Conservation (phyloP, 2,329 filamentous ascomycete genomes). For the Kalmusia sp. region DNA sequence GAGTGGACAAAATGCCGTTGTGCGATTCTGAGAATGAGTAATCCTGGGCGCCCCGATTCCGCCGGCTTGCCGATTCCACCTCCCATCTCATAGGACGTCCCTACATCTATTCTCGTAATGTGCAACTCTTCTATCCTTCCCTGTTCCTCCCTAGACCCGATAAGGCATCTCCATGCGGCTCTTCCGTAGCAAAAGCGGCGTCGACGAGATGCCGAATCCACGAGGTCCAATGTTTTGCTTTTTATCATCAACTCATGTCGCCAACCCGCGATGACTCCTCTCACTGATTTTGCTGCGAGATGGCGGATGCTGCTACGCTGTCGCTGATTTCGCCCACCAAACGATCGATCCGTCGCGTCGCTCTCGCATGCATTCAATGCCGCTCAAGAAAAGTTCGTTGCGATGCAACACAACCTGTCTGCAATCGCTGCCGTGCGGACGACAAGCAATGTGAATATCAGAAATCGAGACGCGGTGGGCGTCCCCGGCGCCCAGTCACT, state of each 20-base stretch:
- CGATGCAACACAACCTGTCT: conserved; percentile 20
- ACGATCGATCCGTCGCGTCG: conserved; percentile 19
- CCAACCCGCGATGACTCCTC: background rate
- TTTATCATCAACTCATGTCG: background rate
- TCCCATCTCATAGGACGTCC: background rate
- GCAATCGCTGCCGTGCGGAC: conserved; percentile 19
- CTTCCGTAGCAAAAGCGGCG: background rate
- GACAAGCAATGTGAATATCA: conserved; percentile 27
- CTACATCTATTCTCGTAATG: background rate
- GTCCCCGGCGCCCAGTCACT: conserved; percentile 15
- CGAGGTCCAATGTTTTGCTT: background rate
- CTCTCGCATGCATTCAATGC: conserved; percentile 30
- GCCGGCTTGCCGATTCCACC: background rate
- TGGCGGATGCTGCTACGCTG: background rate
- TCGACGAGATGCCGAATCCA: conserved; percentile 12
- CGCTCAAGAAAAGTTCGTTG: conserved; percentile 25
- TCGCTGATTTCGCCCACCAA: background rate
- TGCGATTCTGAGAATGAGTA: background rate
- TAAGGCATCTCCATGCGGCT: background rate
- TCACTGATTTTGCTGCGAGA: background rate
- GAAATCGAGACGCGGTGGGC: conserved; percentile 24
- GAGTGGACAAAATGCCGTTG: background rate
- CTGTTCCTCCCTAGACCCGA: background rate
- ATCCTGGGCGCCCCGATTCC: background rate
- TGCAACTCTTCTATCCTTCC: background rate